A percentile compares a stretch with the other conserved stretches of the same genome.
Evolutionary conservation across 2,329 filamentous ascomycete species (phyloP).

Genomic region (Fusarium bulbicola): DNA sequence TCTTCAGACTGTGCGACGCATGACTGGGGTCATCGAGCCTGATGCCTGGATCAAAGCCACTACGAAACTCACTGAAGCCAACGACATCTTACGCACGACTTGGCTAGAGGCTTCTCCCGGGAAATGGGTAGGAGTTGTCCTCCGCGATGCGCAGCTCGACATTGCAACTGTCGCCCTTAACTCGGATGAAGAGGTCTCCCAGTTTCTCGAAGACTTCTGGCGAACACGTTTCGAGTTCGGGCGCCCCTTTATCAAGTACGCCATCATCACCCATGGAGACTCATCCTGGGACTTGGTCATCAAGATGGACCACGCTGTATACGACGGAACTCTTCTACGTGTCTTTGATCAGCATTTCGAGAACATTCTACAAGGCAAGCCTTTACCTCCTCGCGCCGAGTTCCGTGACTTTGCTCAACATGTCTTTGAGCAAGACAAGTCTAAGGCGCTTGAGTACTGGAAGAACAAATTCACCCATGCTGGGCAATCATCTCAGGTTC

Average conservation of each 20-base stretch:
- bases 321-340: neutral
- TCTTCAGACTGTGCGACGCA: neutral
- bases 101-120: neutral
- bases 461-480: neutral
- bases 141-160: neutral
- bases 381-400: neutral
- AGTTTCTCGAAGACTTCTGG: neutral
- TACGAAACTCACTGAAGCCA: neutral
- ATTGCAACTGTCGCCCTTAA: neutral
- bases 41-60: neutral
- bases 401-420: neutral
- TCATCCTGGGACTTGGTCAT: neutral
- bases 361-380: neutral
- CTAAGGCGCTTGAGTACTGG: neutral
- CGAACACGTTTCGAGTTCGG: neutral
- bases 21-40: neutral
- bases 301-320: neutral
- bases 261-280: neutral
- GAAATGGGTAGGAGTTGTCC: neutral
- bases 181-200: rapidly evolving
- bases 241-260: neutral
- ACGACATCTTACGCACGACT: neutral
- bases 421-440: neutral
- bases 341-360: neutral
- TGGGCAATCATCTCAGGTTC: neutral